A percentile compares a stretch with the other conserved stretches of the same genome.
Conservation (phyloP, 2,329 filamentous ascomycete species). For the Volutella citrinella region DNA sequence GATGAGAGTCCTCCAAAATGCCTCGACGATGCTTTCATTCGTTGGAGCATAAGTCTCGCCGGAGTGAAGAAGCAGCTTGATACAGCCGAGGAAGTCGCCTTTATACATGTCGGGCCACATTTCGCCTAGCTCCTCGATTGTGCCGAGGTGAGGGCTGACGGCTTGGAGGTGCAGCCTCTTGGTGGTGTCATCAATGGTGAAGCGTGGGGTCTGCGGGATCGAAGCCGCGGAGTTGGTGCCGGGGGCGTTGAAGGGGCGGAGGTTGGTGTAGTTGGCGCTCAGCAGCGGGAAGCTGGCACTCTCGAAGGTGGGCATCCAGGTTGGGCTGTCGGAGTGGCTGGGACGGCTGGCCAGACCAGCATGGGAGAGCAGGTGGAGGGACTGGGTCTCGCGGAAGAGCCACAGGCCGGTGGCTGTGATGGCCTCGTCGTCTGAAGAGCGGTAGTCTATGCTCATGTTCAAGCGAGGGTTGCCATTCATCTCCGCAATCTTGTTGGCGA, state of each 20-base stretch:
- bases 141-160: slow-evolving; percentile 15
- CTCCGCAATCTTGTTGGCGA: slow-evolving; percentile 18
- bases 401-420: slow-evolving; percentile 12
- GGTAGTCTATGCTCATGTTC: slow-evolving; percentile 15
- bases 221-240: not conserved
- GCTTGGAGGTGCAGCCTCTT: slow-evolving; percentile 12
- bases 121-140: slow-evolving; percentile 16
- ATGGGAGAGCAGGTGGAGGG: slow-evolving; percentile 19
- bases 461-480: slow-evolving; percentile 10
- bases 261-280: slow-evolving; percentile 8
- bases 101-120: slow-evolving; percentile 7
- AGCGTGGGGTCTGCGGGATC: slow-evolving; percentile 1
- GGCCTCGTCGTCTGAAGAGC: slow-evolving; percentile 13
- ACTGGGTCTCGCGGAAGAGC: slow-evolving; percentile 14
- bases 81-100: slow-evolving; percentile 11
- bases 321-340: slow-evolving; percentile 9
- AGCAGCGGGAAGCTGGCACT: slow-evolving; percentile 14
- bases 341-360: slow-evolving; percentile 13
- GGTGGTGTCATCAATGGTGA: slow-evolving; percentile 9
- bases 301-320: slow-evolving; percentile 22
- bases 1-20: slow-evolving; percentile 26
- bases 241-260: slow-evolving; percentile 9
- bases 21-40: slow-evolving; percentile 22
- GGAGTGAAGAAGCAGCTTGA: slow-evolving; percentile 19
- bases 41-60: slow-evolving; percentile 17